Base-by-base conservation (phyloP, 768 basidiomycete genomes). In the Tylopilus intermedius region DNA sequence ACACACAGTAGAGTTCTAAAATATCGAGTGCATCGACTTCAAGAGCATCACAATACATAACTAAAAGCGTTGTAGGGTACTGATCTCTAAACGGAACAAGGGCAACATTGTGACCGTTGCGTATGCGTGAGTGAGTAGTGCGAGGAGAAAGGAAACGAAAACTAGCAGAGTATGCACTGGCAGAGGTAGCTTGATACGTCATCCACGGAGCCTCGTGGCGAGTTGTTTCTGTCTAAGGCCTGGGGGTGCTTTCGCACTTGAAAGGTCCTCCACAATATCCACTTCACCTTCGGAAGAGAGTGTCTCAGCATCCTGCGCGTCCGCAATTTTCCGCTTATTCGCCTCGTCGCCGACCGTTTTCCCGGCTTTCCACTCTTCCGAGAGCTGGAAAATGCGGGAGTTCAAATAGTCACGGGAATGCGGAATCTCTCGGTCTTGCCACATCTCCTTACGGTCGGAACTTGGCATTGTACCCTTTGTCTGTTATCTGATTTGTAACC, bases 321-420 rank as follows among this genome's bases (percentile, higher is more conserved):
- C 54, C 10, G 58, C 58, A 40, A 63, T 58, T 24, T 67, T 65
- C n/a, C 56, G 62, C 41, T 71, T 70, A 37, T 62, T 68, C 37
- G 50, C 58, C 21, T 62, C 66, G 51, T 64, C 70, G 61, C 74
- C 71, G 40, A 65, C 65, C 13, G 66, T 74, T 38, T 76, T 77
- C 35, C 71, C 69, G 45, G 70, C 69, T 62, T 75, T 77, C 79
- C 83, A 86, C 15, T 76, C 72, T 22, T 64, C 59, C n/a, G 86
- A 84, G 26, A 88, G 71, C 3, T 61, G 49, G 8, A 59, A 49
- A 27, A 86, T 81, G 8, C 72, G 71, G 3, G 56, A 57, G 27
- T 58, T 54, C 24, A 87, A 70, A 8, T 71, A 51, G 40, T 78
- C 74, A 13, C 86, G 79, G 59, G 77, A 75, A 14, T 59, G 65